Evolutionary conservation across 2,329 filamentous ascomycete species (phyloP).

Genomic region (Chrysoporthe austroafricana): DNA sequence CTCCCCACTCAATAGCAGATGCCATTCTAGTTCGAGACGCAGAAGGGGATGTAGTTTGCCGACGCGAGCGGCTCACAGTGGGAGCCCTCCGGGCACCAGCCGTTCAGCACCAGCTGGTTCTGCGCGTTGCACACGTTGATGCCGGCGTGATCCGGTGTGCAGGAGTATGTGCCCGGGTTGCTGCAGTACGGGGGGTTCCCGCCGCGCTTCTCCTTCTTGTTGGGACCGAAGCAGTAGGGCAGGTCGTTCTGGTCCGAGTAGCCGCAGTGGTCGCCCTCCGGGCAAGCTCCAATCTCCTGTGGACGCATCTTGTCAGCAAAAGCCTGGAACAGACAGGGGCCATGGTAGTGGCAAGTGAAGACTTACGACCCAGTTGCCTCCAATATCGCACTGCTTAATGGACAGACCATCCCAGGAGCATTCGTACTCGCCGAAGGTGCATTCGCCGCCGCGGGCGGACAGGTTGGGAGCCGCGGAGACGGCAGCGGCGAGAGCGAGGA

Average conservation of each 20-base stretch:
- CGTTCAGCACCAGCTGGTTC: constrained; percentile 28
- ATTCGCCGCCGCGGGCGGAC: constrained; percentile 10
- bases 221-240: constrained; percentile 26
- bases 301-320: background rate
- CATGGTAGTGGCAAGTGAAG: too few relatives aligned
- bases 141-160: constrained; percentile 13
- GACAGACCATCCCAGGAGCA: constrained; percentile 22
- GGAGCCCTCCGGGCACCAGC: constrained; percentile 21
- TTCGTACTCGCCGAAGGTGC: constrained; percentile 28
- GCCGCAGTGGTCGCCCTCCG: constrained; percentile 22
- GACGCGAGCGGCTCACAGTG: constrained; percentile 23
- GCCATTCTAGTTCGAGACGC: constrained; percentile 22
- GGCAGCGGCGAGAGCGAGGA: constrained; percentile 28
- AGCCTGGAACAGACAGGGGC: background rate
- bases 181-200: constrained; percentile 12
- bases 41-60: constrained; percentile 25
- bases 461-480: constrained; percentile 25
- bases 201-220: constrained; percentile 16
- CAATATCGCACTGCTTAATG: constrained; percentile 27
- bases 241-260: constrained; percentile 21
- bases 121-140: constrained; percentile 28
- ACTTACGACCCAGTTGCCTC: constrained; percentile 24
- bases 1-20: too few relatives aligned
- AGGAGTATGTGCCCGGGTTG: constrained; percentile 26
- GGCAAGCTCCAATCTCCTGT: constrained; percentile 26